These are phyloP conservation scores for Hamigera avellanea DNA, from an alignment of 495 filamentous ascomycete species.

Conservation along the genomic window DNA sequence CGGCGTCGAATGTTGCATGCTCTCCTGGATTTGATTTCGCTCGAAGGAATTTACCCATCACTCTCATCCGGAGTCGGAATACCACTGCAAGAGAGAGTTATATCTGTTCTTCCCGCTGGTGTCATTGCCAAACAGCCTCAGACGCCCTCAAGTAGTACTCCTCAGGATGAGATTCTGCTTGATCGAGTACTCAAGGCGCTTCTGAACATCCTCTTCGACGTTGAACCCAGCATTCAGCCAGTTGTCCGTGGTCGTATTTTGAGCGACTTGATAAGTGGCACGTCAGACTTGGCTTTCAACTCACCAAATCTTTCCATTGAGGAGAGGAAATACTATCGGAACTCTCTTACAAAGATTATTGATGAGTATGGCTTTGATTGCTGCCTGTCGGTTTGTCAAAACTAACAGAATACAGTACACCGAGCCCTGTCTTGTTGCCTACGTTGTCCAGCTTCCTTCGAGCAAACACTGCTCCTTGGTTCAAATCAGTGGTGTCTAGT, in stretches of 20 bases:
- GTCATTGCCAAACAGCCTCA: slow-evolving; percentile 30
- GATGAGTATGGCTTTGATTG: slow-evolving; percentile 24
- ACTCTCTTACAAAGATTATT: slow-evolving; percentile 23
- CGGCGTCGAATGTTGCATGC: slow-evolving; percentile 36
- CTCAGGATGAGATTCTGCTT: slow-evolving; percentile 22
- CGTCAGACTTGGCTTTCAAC: slow-evolving; percentile 30
- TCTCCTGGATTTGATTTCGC: slow-evolving; percentile 40
- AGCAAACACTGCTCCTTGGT: slow-evolving; percentile 32
- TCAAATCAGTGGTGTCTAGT: slow-evolving; percentile 36
- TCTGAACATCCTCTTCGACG: slow-evolving; percentile 21
- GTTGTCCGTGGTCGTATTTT: slow-evolving; percentile 31
- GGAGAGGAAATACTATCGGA: slow-evolving; percentile 13
- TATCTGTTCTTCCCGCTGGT: slow-evolving; percentile 35
- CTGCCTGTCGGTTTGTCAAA: background rate
- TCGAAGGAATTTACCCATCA: slow-evolving; percentile 47
- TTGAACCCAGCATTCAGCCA: slow-evolving; percentile 25
- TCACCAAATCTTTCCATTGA: slow-evolving; percentile 11
- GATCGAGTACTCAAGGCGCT: slow-evolving; percentile 16
- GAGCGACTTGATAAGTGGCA: slow-evolving; percentile 32
- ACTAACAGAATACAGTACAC: slow-evolving; percentile 22
- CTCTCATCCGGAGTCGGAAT: slow-evolving; percentile 42
- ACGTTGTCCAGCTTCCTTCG: slow-evolving; percentile 36
- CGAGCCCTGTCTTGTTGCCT: slow-evolving; percentile 31
- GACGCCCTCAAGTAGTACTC: slow-evolving; percentile 5
- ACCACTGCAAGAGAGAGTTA: slow-evolving; percentile 41